These are phyloP conservation scores for Geotrichum bryndzae DNA, from an alignment of 1,139 yeast species.

Conservation along the genomic window DNA sequence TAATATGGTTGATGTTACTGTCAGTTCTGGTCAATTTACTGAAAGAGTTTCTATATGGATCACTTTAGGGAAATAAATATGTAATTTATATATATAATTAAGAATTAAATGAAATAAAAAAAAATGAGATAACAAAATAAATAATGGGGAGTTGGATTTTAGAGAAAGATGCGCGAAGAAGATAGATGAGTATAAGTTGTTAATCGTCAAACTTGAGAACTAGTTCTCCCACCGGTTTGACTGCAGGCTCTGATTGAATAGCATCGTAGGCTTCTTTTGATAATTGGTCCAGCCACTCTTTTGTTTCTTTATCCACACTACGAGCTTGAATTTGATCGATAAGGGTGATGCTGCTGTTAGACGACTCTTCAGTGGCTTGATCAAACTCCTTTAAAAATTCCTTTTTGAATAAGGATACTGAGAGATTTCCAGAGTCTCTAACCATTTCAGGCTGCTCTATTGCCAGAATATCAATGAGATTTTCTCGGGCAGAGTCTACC, in stretches of 20 bases:
- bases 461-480: constrained; percentile 26
- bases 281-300: constrained; percentile 20
- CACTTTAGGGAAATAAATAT: neutral
- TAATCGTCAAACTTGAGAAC: constrained; percentile 21
- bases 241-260: constrained; percentile 22
- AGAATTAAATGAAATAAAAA: neutral
- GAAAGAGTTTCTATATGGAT: neutral
- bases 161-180: neutral
- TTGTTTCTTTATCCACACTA: constrained; percentile 18
- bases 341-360: neutral
- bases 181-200: neutral
- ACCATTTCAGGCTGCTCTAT: constrained; percentile 26
- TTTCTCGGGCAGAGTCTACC: constrained; percentile 26
- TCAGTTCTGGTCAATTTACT: constrained; percentile 2
- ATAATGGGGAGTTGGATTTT: neutral
- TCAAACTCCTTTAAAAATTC: constrained; percentile 2
- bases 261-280: constrained; percentile 23
- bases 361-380: neutral
- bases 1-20: constrained; percentile 28
- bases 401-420: constrained; percentile 2
- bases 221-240: constrained; percentile 23
- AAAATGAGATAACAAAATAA: neutral
- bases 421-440: constrained; percentile 5
- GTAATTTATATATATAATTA: neutral
- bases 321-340: constrained; percentile 7